Percentiles rank a stretch among this genome's conserved stretches.
These are phyloP conservation scores for Picea abies DNA, from an alignment of 83 land plant species.

Conservation along the genomic window DNA sequence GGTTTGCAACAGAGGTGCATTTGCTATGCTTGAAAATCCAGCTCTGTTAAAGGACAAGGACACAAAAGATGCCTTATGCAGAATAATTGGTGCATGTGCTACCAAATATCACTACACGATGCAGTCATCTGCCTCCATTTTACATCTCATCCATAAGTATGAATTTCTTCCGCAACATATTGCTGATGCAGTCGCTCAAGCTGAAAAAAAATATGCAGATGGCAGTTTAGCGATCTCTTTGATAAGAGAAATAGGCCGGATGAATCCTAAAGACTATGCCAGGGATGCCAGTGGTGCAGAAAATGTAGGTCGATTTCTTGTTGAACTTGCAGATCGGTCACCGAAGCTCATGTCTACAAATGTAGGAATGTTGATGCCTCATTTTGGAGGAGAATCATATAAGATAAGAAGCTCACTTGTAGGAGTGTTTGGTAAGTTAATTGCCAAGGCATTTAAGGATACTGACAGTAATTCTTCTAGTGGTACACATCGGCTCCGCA, in stretches of 20 bases:
- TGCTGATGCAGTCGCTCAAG: slow-evolving; percentile 77
- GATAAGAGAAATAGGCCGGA: slow-evolving; percentile 83
- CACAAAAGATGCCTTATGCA: slow-evolving; percentile 73
- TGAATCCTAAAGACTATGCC: slow-evolving; percentile 80
- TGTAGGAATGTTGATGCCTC: slow-evolving; percentile 83
- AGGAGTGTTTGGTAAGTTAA: slow-evolving; percentile 85
- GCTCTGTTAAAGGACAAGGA: slow-evolving; percentile 64
- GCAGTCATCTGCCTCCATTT: slow-evolving; percentile 82
- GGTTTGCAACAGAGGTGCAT: slow-evolving; percentile 56
- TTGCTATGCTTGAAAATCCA: slow-evolving; percentile 76
- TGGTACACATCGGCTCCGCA: slow-evolving; percentile 70
- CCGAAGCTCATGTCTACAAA: slow-evolving; percentile 87
- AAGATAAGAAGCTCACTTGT: slow-evolving; percentile 92
- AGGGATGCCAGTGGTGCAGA: slow-evolving; percentile 89
- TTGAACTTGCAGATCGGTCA: slow-evolving; percentile 82
- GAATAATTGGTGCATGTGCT: slow-evolving; percentile 74
- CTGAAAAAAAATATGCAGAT: slow-evolving; percentile 75
- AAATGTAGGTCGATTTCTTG: slow-evolving; percentile 86
- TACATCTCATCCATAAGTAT: slow-evolving; percentile 83
- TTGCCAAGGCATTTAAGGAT: slow-evolving; percentile 85
- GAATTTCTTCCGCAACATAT: slow-evolving; percentile 71
- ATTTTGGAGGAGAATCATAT: slow-evolving; percentile 97
- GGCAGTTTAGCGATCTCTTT: slow-evolving; percentile 78
- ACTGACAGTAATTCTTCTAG: slow-evolving; percentile 65
- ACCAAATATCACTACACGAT: slow-evolving; percentile 70